Evolutionary conservation across 1,284 basidiomycete genomes (phyloP).

Genomic region (Athelia sp.): DNA sequence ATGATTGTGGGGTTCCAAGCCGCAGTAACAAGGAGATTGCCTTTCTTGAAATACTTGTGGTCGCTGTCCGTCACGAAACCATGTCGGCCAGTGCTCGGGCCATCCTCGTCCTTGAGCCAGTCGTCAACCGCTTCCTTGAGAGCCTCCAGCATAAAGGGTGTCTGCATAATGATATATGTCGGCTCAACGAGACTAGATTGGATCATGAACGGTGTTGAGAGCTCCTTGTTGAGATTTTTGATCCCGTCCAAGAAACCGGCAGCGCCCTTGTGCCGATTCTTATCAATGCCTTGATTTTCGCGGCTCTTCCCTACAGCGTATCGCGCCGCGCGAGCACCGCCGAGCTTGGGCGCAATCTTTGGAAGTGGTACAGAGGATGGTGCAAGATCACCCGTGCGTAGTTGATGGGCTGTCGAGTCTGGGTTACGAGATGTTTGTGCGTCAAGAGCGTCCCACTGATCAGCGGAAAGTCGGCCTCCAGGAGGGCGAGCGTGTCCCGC

Average conservation of each 20-base stretch:
- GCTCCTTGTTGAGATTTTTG: conserved; percentile 5
- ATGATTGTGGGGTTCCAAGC: conserved; percentile 5
- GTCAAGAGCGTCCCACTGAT: conserved; percentile 5
- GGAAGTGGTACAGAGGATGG: conserved; percentile 9
- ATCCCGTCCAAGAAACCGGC: conserved; percentile 7
- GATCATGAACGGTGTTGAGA: conserved; percentile 11
- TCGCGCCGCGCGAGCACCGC: conserved; percentile 8
- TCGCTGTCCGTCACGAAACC: conserved; percentile 17
- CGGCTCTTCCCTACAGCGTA: conserved; percentile 2
- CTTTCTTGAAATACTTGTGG: conserved; percentile 13
- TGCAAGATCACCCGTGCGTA: conserved; percentile 7
- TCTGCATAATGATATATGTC: conserved; percentile 11
- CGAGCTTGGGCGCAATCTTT: conserved; percentile 6
- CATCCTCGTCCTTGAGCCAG: conserved; percentile 7
- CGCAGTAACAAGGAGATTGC: conserved; percentile 13
- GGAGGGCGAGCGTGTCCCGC: conserved; percentile 8
- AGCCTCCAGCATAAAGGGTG: conserved; percentile 12
- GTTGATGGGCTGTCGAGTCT: conserved; percentile 6
- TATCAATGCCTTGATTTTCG: conserved; percentile 6
- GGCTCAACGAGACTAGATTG: conserved; percentile 10
- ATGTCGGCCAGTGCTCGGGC: conserved; percentile 4
- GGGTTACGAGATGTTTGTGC: conserved; percentile 7
- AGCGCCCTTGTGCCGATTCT: conserved; percentile 5
- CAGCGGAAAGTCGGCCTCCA: conserved; percentile 1
- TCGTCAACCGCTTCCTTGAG: conserved; percentile 9